These are phyloP conservation scores for Russula vinacea DNA, from an alignment of 768 basidiomycete species.

Conservation along the genomic window DNA sequence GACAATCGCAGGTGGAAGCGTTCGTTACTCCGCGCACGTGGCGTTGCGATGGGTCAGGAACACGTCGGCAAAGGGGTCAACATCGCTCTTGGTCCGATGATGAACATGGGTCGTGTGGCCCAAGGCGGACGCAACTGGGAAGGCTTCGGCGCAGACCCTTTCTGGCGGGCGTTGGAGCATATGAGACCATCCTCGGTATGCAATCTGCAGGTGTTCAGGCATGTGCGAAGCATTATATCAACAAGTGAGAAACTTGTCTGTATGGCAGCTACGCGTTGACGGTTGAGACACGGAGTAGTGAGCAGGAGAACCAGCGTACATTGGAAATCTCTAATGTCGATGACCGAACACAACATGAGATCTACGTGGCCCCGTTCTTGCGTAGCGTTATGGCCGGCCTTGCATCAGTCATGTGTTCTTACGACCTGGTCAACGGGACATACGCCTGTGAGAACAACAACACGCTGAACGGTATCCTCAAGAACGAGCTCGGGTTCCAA, in stretches of 20 bases:
- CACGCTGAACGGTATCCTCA: slow-evolving; percentile 67
- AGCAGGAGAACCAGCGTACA: slow-evolving; percentile 64
- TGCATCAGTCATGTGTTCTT: slow-evolving; percentile 71
- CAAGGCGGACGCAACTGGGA: slow-evolving; percentile 90
- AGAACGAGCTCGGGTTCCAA: slow-evolving; percentile 73
- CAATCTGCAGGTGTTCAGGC: slow-evolving; percentile 79
- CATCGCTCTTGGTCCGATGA: slow-evolving; percentile 75
- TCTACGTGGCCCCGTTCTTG: slow-evolving; percentile 68
- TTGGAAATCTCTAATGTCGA: slow-evolving; percentile 63
- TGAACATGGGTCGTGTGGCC: slow-evolving; percentile 79
- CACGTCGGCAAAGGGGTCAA: slow-evolving; percentile 82
- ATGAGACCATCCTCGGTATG: slow-evolving; percentile 80
- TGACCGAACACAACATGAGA: slow-evolving; percentile 75
- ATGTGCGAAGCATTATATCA: slow-evolving; percentile 79
- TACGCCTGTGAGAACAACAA: slow-evolving; percentile 76
- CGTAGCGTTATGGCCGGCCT: slow-evolving; percentile 72
- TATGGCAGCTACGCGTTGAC: neutral
- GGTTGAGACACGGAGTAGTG: slow-evolving; percentile 39
- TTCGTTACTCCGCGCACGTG: slow-evolving; percentile 70
- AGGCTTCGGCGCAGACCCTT: slow-evolving; percentile 94
- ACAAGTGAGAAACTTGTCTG: slow-evolving; percentile 50
- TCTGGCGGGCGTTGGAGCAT: slow-evolving; percentile 69
- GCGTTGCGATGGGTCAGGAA: slow-evolving; percentile 79
- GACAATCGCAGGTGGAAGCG: slow-evolving; percentile 60
- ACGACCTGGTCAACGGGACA: slow-evolving; percentile 66